These are phyloP conservation scores for Hyaloscypha variabilis DNA, from an alignment of 495 filamentous ascomycete genomes.

Conservation along the genomic window DNA sequence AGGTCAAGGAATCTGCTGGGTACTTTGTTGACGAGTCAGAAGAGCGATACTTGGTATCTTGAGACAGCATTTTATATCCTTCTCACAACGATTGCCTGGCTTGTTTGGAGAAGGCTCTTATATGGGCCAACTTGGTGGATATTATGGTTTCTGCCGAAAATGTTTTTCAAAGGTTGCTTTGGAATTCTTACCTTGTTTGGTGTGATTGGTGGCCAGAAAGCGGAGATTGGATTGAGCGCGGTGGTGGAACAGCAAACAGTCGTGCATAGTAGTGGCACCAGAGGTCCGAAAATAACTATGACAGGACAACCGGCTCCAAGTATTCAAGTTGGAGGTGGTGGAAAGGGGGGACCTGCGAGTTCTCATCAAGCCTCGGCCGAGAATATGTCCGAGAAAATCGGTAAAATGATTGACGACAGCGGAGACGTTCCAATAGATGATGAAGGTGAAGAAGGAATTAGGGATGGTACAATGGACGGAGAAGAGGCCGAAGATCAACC, in stretches of 20 bases:
- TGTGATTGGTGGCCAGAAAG: conserved; percentile 39
- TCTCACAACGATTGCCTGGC: conserved; percentile 74
- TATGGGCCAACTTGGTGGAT: conserved; percentile 93
- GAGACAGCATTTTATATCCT: conserved; percentile 85
- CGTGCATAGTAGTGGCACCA: conserved; percentile 50
- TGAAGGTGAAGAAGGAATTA: conserved; percentile 44
- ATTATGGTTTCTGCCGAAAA: conserved; percentile 74
- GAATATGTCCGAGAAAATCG: conserved; percentile 50
- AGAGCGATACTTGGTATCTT: conserved; percentile 97
- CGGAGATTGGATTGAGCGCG: conserved; percentile 33
- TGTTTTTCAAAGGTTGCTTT: conserved; percentile 51
- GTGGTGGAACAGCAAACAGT: conserved; percentile 33
- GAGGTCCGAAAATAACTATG: conserved; percentile 27
- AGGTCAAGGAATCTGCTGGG: conserved; percentile 74
- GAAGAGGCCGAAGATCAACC: conserved; percentile 48
- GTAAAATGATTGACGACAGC: conserved; percentile 50
- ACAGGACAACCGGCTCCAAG: conserved; percentile 20
- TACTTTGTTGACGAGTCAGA: conserved; percentile 81
- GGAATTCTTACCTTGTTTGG: conserved; percentile 44
- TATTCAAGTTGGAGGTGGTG: conserved; percentile 31
- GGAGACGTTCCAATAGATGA: conserved; percentile 46
- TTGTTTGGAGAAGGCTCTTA: conserved; percentile 79
- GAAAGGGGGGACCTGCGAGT: conserved; percentile 27
- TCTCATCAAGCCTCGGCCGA: conserved; percentile 13
- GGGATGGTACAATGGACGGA: conserved; percentile 33